Evolutionary conservation across 768 basidiomycete genomes (phyloP).

Genomic region (Royoungia palumana): DNA sequence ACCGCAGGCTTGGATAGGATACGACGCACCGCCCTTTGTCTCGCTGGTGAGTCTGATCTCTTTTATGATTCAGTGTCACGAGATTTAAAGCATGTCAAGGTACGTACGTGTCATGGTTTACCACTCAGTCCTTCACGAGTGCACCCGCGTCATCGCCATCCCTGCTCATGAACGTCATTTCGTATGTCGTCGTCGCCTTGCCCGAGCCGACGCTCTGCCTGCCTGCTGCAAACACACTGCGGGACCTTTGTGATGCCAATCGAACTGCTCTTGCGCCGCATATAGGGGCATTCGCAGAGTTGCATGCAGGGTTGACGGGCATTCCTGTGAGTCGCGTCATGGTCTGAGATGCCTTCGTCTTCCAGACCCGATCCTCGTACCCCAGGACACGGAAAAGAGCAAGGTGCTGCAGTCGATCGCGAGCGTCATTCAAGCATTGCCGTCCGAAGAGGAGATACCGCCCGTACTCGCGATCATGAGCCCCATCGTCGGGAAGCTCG

Average conservation of each 20-base stretch:
- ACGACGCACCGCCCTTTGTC: constrained; percentile 65
- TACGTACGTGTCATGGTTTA: constrained; percentile 78
- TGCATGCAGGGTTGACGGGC: constrained; percentile 71
- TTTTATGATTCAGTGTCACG: background rate
- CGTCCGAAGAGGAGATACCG: constrained; percentile 70
- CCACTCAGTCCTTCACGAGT: constrained; percentile 41
- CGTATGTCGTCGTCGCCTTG: constrained; percentile 69
- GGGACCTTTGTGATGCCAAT: constrained; percentile 88
- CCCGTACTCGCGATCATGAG: constrained; percentile 82
- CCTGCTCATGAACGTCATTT: constrained; percentile 61
- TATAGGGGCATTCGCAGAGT: constrained; percentile 77
- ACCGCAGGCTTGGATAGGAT: constrained; percentile 60
- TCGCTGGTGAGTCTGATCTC: constrained; percentile 60
- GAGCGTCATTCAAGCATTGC: constrained; percentile 89
- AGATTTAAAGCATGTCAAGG: constrained; percentile 38
- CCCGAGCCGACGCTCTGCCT: constrained; percentile 61
- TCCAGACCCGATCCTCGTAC: background rate
- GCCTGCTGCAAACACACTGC: constrained; percentile 76
- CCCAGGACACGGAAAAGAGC: constrained; percentile 77
- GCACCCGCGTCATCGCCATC: constrained; percentile 33
- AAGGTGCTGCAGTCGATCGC: constrained; percentile 92
- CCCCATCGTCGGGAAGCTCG: constrained; percentile 66
- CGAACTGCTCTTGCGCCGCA: constrained; percentile 75
- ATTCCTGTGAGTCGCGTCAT: constrained; percentile 57
- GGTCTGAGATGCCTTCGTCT: background rate